Conservation (phyloP, 75 land plant genomes). For the Larix kaempferi region DNA sequence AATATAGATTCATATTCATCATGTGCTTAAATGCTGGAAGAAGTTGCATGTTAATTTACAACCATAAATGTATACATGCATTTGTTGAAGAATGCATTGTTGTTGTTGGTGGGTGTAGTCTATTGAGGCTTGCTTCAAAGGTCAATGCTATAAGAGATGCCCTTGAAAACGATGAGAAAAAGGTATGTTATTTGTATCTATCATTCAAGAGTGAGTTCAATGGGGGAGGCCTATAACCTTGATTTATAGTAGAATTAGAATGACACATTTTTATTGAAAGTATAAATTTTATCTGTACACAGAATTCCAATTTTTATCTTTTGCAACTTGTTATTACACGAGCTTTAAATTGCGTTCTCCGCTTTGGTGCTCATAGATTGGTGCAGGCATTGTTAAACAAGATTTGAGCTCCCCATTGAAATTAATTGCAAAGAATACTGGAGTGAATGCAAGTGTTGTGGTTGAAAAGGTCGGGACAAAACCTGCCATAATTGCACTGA, state of each 20-base stretch:
- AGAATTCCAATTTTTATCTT: neutral
- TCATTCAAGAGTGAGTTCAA: neutral
- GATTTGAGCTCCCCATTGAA: conserved; percentile 68
- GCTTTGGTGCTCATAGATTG: conserved; percentile 29
- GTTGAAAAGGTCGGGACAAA: conserved; percentile 51
- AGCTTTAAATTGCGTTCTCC: neutral
- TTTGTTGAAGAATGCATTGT: conserved; percentile 97
- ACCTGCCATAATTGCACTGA: neutral
- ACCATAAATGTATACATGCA: conserved; percentile 38
- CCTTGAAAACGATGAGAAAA: conserved; percentile 13
- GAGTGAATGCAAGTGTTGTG: conserved; percentile 74
- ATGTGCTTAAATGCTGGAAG: neutral
- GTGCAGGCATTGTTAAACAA: conserved; percentile 69
- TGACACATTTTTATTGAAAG: neutral
- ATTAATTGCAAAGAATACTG: conserved; percentile 76
- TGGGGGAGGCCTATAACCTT: neutral
- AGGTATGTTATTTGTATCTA: conserved; percentile 4
- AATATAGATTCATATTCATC: neutral
- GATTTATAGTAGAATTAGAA: neutral
- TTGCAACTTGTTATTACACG: neutral
- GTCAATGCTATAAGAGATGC: conserved; percentile 19
- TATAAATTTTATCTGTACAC: neutral
- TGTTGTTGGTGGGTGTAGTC: conserved; percentile 83
- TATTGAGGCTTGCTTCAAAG: conserved; percentile 70
- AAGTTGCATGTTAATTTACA: neutral